phyloP scores from a whole-genome alignment of 192 early-diverging fungal species.

The Coemansia sp. region DNA sequence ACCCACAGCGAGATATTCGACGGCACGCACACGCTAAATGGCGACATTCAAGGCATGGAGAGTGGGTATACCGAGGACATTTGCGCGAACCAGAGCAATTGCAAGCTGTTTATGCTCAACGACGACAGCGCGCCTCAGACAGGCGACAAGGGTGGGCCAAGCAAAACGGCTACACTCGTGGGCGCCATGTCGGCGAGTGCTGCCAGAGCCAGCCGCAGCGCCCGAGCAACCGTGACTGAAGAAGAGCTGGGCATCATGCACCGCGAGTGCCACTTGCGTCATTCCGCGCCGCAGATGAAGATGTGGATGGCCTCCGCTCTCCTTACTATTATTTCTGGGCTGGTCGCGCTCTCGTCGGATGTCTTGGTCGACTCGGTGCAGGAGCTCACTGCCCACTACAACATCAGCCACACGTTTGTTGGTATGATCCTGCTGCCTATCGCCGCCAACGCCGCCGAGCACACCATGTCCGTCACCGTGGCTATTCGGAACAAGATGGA shows the following conservation, averaged over 20 bases:
- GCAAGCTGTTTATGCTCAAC: background rate
- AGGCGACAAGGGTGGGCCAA: background rate
- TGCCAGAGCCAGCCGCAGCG: background rate
- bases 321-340: slow-evolving; percentile 60
- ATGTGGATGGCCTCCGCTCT: slow-evolving; percentile 57
- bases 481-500: slow-evolving; percentile 92
- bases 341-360: slow-evolving; percentile 78
- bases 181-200: background rate
- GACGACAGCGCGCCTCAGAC: background rate
- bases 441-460: slow-evolving; percentile 84
- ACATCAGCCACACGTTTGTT: slow-evolving; percentile 79
- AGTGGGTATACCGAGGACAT: background rate
- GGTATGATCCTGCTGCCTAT: slow-evolving; percentile 90
- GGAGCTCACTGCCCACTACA: slow-evolving; percentile 57
- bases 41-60: background rate
- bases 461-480: slow-evolving; percentile 78
- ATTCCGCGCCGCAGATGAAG: slow-evolving; percentile 54
- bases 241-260: slow-evolving; percentile 1
- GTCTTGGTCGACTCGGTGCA: slow-evolving; percentile 68
- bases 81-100: background rate
- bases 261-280: slow-evolving; percentile 12
- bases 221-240: background rate
- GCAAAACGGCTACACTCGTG: slow-evolving; percentile 1
- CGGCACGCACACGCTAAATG: slow-evolving; percentile 26
- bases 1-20: slow-evolving; percentile 66